Base-by-base conservation (phyloP, 208 protist species). In the Lotmaria passim region DNA sequence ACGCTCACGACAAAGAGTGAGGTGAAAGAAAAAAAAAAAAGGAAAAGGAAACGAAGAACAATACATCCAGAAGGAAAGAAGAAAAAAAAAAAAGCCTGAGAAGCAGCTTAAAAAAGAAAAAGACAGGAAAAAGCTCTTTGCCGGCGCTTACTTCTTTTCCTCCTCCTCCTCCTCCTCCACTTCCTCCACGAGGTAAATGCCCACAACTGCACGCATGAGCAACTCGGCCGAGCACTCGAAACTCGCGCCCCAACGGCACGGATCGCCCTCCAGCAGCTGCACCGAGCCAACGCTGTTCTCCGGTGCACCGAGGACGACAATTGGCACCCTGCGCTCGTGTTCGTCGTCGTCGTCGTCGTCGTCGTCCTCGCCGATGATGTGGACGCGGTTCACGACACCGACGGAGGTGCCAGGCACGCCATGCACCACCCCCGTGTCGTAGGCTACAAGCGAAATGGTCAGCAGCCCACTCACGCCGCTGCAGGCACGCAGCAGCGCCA, bases 241-340 rank as follows among this genome's bases (percentile, higher is more conserved):
- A 57, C 77, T 60, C 7, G 74, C 70, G 7, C 91, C 91, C 78
- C 83, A 94, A 44, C 79, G 82, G 60, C 81, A 92, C 62, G 85
- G 78, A 61, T 96, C 84, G 5, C 91, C 91, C 39, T 96, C 88
- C 41, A 96, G 69, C 14, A 96, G 52, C 79, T 96, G 88, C 68
- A 96, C 81, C 7, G 57, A 63, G 33, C 86, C 84, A 3, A 73
- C 79, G 26, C 64, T 69, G 15, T 51, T 70, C 47, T 24, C 59
- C 41, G 53, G 55, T 26, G 56, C 48, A n/a, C 47, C 46, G 17
- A 23, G 47, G 50, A 62, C 62, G 21, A 60, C 26, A 15, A 17
- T 36, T 17, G 30, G 21, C 47, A 30, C 17, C 34, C 36, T 65
- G 59, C 58, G 28, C 47, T 62, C 47, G 28, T 67, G 39, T 8